A percentile compares a stretch with the other conserved stretches of the same genome.
Evolutionary conservation across 805 yeast genomes (phyloP).

Genomic region (Candida verbasci): DNA sequence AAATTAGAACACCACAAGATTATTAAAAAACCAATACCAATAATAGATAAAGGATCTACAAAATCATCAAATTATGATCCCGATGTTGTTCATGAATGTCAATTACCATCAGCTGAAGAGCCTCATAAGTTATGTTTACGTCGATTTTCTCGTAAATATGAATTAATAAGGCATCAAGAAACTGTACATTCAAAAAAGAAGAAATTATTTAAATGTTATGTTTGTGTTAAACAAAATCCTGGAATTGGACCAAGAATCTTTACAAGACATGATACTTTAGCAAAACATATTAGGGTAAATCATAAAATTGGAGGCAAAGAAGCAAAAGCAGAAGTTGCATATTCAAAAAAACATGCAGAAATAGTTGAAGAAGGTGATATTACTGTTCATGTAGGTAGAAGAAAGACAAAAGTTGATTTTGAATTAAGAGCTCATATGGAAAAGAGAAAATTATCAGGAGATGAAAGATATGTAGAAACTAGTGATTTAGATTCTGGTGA

Average conservation of each 20-base stretch:
- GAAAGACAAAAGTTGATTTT: constrained; percentile 43
- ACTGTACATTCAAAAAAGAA: constrained; percentile 90
- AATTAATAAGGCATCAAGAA: constrained; percentile 90
- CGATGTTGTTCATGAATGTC: constrained; percentile 44
- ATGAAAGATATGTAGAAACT: constrained; percentile 7
- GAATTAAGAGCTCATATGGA: constrained; percentile 44
- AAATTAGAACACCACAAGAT: constrained; percentile 26
- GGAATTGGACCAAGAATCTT: constrained; percentile 67
- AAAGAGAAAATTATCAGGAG: constrained; percentile 17
- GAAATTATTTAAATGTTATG: constrained; percentile 78
- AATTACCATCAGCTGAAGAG: constrained; percentile 41
- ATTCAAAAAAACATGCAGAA: constrained; percentile 42
- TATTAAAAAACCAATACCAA: constrained; percentile 19
- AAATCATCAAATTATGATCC: constrained; percentile 44
- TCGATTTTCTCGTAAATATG: constrained; percentile 65
- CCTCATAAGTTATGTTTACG: constrained; percentile 37
- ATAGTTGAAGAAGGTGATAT: constrained; percentile 46
- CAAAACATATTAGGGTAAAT: constrained; percentile 70
- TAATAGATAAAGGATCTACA: constrained; percentile 12
- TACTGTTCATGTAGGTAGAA: constrained; percentile 42
- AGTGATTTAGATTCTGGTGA: constrained; percentile 14
- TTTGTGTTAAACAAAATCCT: constrained; percentile 71
- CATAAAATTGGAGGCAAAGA: constrained; percentile 44
- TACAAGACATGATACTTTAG: constrained; percentile 89
- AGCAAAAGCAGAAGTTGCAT: constrained; percentile 45